phyloP scores from a whole-genome alignment of 2,329 filamentous ascomycete genomes.

The Pseudogymnoascus sp. region DNA sequence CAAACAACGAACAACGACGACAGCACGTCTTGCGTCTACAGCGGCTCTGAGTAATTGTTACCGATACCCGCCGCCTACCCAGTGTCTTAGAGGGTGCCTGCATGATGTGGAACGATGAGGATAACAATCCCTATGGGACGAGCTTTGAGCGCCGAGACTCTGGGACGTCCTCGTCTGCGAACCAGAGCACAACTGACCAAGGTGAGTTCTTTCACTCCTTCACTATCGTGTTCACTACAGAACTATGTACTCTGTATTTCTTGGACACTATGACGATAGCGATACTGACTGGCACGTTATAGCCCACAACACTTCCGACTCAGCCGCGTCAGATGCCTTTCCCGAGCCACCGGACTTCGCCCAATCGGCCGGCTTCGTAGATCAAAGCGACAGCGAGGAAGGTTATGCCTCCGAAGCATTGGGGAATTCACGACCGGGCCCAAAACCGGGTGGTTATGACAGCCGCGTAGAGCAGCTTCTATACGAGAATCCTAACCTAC shows the following conservation, averaged over 20 bases:
- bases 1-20: slow-evolving; percentile 2
- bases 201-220: slow-evolving; percentile 39
- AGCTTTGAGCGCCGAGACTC: slow-evolving; percentile 86
- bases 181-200: slow-evolving; percentile 53
- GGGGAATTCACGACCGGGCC: slow-evolving; percentile 44
- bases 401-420: slow-evolving; percentile 36
- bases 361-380: slow-evolving; percentile 19
- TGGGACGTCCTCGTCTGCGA: slow-evolving; percentile 59
- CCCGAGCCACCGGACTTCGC: slow-evolving; percentile 28
- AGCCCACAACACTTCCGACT: slow-evolving; percentile 57
- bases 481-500: slow-evolving; percentile 84
- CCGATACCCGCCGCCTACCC: neutral
- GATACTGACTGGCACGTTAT: slow-evolving; percentile 40
- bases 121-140: slow-evolving; percentile 91
- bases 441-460: slow-evolving; percentile 81
- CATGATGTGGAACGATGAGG: slow-evolving; percentile 97
- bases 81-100: slow-evolving; percentile 10
- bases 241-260: slow-evolving; percentile 34
- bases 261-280: slow-evolving; percentile 30
- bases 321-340: slow-evolving; percentile 62
- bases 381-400: slow-evolving; percentile 39
- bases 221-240: slow-evolving; percentile 16
- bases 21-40: neutral
- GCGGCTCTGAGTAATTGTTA: neutral
- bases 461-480: slow-evolving; percentile 96